Conservation (phyloP, 2,329 filamentous ascomycete genomes). For the Exophiala oligosperma region DNA sequence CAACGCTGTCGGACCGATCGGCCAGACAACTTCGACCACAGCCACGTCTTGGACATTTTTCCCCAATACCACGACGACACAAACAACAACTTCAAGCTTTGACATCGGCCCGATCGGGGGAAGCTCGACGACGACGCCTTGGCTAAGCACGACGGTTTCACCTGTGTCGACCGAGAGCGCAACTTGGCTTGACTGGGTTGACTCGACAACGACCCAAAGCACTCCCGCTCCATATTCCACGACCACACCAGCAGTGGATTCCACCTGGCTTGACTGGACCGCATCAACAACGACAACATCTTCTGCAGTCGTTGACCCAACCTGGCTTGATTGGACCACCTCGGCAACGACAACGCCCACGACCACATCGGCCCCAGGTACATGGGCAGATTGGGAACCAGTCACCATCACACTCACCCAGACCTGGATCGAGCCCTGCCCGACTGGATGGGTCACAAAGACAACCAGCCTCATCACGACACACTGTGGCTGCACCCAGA, state of each 20-base stretch:
- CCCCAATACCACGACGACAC: background rate
- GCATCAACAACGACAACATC: background rate
- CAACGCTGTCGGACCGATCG: background rate
- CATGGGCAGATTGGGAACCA: conserved; percentile 1
- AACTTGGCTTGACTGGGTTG: background rate
- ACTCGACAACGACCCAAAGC: background rate
- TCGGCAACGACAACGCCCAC: background rate
- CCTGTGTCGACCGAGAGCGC: background rate
- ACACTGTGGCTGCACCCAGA: conserved; percentile 18
- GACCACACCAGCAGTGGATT: background rate
- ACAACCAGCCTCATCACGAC: conserved; percentile 15
- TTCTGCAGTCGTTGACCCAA: background rate
- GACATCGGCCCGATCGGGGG: background rate
- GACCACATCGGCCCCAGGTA: background rate
- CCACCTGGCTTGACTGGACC: background rate
- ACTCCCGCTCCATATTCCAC: background rate
- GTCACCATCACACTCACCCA: conserved; percentile 11
- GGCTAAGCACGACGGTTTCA: background rate
- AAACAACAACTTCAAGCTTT: background rate
- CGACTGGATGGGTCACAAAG: conserved; percentile 13
- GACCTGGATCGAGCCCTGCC: conserved; percentile 13
- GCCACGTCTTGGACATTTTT: background rate
- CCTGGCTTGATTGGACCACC: conserved; percentile 1
- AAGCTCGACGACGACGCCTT: background rate
- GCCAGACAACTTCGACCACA: conserved; percentile 1